These are phyloP conservation scores for Shiraia bambusicola DNA, from an alignment of 2,329 filamentous ascomycete genomes.

Conservation along the genomic window DNA sequence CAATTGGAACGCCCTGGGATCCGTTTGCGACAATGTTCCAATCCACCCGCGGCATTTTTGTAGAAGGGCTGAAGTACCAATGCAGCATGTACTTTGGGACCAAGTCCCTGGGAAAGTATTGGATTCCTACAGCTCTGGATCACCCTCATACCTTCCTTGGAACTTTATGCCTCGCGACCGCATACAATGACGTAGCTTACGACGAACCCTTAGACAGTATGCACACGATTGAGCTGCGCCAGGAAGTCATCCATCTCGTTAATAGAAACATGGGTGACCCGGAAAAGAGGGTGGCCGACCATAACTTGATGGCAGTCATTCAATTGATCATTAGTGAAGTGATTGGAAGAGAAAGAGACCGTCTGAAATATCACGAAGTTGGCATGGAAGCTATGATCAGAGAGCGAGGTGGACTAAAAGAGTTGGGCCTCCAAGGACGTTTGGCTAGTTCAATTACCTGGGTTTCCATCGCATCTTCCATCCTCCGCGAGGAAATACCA, in stretches of 20 bases:
- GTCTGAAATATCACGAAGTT: constrained; percentile 27
- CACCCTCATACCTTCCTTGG: constrained; percentile 41
- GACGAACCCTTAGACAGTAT: constrained; percentile 29
- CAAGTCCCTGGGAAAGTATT: constrained; percentile 32
- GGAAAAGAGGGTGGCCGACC: constrained; percentile 27
- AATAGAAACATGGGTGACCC: constrained; percentile 27
- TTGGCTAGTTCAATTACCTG: constrained; percentile 37
- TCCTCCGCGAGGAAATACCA: constrained; percentile 34
- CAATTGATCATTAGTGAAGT: constrained; percentile 41
- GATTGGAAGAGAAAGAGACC: constrained; percentile 27
- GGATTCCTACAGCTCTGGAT: constrained; percentile 39
- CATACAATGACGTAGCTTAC: constrained; percentile 36
- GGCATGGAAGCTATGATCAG: constrained; percentile 37
- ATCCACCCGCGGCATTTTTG: constrained; percentile 28
- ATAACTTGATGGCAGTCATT: constrained; percentile 39
- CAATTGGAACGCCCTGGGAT: constrained; percentile 35
- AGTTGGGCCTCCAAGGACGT: constrained; percentile 34
- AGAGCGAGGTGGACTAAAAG: constrained; percentile 36
- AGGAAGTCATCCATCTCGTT: constrained; percentile 40
- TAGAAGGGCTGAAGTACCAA: constrained; percentile 39
- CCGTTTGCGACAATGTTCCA: constrained; percentile 42
- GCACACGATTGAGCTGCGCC: constrained; percentile 32
- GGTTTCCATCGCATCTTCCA: constrained; percentile 35
- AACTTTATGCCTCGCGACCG: constrained; percentile 39
- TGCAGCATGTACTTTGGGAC: constrained; percentile 41